Percentiles rank a stretch among this genome's conserved stretches.
These are phyloP conservation scores for Penicillium coffeae DNA, from an alignment of 495 filamentous ascomycete genomes.

Conservation along the genomic window DNA sequence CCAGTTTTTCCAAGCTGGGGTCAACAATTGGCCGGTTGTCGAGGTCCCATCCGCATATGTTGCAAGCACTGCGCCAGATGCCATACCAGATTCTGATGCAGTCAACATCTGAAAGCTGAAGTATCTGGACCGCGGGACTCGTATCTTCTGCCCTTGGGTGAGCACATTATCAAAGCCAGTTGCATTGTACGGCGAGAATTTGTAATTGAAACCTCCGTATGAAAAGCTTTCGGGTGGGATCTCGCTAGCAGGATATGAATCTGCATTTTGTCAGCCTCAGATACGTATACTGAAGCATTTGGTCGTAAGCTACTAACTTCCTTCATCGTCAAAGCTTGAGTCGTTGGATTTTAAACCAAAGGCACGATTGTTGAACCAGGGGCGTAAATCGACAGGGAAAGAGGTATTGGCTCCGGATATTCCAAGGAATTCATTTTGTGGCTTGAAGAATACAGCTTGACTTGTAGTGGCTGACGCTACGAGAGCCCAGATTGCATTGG, in stretches of 20 bases:
- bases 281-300: background rate
- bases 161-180: conserved; percentile 42
- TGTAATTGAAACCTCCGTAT: conserved; percentile 42
- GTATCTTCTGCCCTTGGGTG: conserved; percentile 38
- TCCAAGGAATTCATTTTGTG: conserved; percentile 19
- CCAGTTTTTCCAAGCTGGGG: conserved; percentile 46
- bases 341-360: conserved; percentile 42
- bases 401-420: conserved; percentile 6
- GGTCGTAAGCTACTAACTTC: conserved; percentile 13
- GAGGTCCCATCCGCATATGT: conserved; percentile 43
- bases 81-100: conserved; percentile 40
- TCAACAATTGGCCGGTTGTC: conserved; percentile 37
- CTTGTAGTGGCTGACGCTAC: background rate
- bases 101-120: conserved; percentile 49
- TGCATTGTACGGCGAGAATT: conserved; percentile 44
- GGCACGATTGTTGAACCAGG: conserved; percentile 41
- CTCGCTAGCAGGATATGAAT: conserved; percentile 42
- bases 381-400: conserved; percentile 26
- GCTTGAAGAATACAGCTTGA: conserved; percentile 19
- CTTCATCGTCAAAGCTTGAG: conserved; percentile 36
- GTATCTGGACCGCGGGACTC: conserved; percentile 28
- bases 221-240: conserved; percentile 36
- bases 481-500: background rate
- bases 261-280: conserved; percentile 5
- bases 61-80: conserved; percentile 42